Conservation (phyloP, 306 rosid genomes). For the Casuarina cunninghamiana region DNA sequence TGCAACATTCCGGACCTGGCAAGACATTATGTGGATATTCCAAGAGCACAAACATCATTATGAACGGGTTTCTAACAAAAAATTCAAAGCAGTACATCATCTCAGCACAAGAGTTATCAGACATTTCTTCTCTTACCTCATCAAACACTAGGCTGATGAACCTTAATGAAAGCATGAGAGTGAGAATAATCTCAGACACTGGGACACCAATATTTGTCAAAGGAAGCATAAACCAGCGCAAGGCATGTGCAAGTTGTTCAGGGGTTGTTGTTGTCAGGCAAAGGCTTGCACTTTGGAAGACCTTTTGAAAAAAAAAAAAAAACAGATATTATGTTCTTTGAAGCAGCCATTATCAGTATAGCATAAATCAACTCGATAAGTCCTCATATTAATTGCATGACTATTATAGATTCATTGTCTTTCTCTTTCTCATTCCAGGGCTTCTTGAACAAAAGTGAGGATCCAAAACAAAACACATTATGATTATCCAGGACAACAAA, state of each 20-base stretch:
- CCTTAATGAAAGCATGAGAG: slow-evolving; percentile 88
- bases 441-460: neutral
- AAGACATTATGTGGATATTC: slow-evolving; percentile 27
- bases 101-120: neutral
- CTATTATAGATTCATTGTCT: neutral
- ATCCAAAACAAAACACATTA: neutral
- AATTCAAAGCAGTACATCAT: neutral
- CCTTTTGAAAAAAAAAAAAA: slow-evolving; percentile 53
- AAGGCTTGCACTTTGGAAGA: slow-evolving; percentile 98
- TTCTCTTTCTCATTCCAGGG: neutral
- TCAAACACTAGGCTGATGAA: slow-evolving; percentile 89
- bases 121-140: slow-evolving; percentile 57
- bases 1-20: slow-evolving; percentile 90
- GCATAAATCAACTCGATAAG: neutral
- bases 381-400: neutral
- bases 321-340: slow-evolving; percentile 4
- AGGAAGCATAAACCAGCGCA: slow-evolving; percentile 94
- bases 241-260: slow-evolving; percentile 85
- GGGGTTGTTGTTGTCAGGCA: slow-evolving; percentile 93
- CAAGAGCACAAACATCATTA: neutral
- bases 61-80: neutral
- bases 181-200: slow-evolving; percentile 86
- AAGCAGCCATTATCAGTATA: slow-evolving; percentile 15
- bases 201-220: slow-evolving; percentile 74
- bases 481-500: neutral